Conservation (phyloP, 495 filamentous ascomycete genomes). For the Neurospora sp. region DNA sequence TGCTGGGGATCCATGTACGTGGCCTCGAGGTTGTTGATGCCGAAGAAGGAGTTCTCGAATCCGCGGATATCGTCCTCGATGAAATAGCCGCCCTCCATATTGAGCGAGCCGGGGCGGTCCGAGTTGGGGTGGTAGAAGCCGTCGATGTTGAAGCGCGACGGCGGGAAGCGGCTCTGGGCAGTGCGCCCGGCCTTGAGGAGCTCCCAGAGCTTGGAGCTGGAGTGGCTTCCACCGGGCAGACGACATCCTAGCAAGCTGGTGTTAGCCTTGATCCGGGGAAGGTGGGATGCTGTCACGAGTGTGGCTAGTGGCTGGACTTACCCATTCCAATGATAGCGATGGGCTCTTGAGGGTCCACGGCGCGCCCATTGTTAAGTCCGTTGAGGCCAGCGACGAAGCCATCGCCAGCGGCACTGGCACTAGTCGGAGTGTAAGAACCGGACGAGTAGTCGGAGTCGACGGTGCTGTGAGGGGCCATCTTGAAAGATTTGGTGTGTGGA, state of each 20-base stretch:
- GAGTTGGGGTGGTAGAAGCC: constrained; percentile 49
- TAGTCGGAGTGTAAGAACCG: neutral
- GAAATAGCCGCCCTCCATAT: constrained; percentile 54
- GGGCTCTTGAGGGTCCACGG: constrained; percentile 8
- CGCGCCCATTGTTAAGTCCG: neutral
- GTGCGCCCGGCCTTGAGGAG: constrained; percentile 2
- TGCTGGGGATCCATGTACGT: constrained; percentile 44
- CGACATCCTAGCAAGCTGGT: constrained; percentile 22
- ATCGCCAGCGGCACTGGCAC: neutral
- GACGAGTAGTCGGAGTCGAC: neutral
- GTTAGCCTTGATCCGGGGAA: neutral
- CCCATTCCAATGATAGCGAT: constrained; percentile 45
- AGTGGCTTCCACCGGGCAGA: constrained; percentile 38
- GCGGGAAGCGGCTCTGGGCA: constrained; percentile 29
- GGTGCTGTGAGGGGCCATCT: neutral
- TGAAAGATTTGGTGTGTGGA: neutral
- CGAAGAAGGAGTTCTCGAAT: constrained; percentile 48
- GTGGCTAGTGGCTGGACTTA: neutral
- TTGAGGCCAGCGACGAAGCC: neutral
- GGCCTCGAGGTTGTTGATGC: constrained; percentile 35
- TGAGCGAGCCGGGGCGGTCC: constrained; percentile 28
- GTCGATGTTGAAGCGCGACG: constrained; percentile 50
- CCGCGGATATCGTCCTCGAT: constrained; percentile 33
- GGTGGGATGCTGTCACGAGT: neutral
- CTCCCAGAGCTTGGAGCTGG: constrained; percentile 36